These are phyloP conservation scores for Monilinia aucupariae DNA, from an alignment of 2,329 filamentous ascomycete genomes.

Conservation along the genomic window DNA sequence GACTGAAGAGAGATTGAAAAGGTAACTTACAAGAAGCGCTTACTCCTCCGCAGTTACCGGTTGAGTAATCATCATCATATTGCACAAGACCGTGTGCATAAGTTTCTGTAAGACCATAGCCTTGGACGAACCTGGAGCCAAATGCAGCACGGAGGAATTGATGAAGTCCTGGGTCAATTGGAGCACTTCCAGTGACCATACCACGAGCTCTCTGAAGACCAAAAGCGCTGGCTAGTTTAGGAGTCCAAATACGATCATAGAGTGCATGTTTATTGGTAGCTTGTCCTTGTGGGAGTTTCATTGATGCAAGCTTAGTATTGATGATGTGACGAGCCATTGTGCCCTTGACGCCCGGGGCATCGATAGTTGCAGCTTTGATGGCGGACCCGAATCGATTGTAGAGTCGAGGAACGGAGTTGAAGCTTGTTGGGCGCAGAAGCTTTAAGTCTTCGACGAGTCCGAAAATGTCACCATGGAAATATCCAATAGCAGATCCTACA, in stretches of 20 bases:
- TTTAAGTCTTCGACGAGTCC: conserved; percentile 90
- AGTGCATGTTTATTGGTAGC: conserved; percentile 74
- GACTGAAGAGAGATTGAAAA: not conserved
- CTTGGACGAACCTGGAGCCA: conserved; percentile 73
- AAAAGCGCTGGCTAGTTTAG: conserved; percentile 77
- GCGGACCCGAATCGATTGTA: conserved; percentile 86
- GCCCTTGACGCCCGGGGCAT: conserved; percentile 75
- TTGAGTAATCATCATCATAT: conserved; percentile 60
- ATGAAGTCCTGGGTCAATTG: conserved; percentile 82
- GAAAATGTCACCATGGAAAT: conserved; percentile 87
- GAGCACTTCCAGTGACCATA: conserved; percentile 85
- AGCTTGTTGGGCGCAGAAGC: conserved; percentile 71
- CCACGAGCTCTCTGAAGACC: conserved; percentile 67
- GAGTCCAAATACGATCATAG: conserved; percentile 84
- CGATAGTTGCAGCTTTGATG: conserved; percentile 71
- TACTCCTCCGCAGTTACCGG: conserved; percentile 77
- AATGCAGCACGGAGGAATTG: conserved; percentile 83
- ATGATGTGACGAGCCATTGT: conserved; percentile 75
- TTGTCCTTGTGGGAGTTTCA: conserved; percentile 65
- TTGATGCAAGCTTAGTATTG: conserved; percentile 69
- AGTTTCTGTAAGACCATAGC: conserved; percentile 90
- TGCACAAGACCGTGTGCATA: conserved; percentile 75
- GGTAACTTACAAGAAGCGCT: conserved; percentile 39
- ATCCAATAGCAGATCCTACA: conserved; percentile 71
- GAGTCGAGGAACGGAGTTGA: conserved; percentile 84